These are phyloP conservation scores for Fusarium longipes DNA, from an alignment of 2,329 filamentous ascomycete species.

Conservation along the genomic window DNA sequence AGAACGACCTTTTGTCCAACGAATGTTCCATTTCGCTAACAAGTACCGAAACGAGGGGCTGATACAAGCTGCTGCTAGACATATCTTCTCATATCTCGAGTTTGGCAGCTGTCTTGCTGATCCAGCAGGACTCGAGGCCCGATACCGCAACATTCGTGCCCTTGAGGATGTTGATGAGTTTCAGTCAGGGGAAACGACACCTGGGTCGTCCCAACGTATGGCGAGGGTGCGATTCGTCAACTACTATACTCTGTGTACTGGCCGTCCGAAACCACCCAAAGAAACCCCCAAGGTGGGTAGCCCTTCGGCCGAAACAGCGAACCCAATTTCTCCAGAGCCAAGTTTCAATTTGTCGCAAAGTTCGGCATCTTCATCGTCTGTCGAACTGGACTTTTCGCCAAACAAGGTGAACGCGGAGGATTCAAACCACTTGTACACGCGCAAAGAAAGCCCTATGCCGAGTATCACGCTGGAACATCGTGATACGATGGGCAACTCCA, in stretches of 20 bases:
- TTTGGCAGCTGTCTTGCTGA: slow-evolving; percentile 86
- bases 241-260: slow-evolving; percentile 89
- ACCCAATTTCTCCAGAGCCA: neutral
- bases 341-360: neutral
- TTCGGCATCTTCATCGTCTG: neutral
- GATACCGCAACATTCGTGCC: slow-evolving; percentile 76
- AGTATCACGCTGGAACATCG: slow-evolving; percentile 39
- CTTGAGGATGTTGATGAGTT: slow-evolving; percentile 77
- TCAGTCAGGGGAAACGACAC: slow-evolving; percentile 39
- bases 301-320: slow-evolving; percentile 7
- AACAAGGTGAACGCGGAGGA: slow-evolving; percentile 3
- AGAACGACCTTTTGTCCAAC: slow-evolving; percentile 75
- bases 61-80: slow-evolving; percentile 74
- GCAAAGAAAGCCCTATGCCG: slow-evolving; percentile 21
- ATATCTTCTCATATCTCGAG: slow-evolving; percentile 83
- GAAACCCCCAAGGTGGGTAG: slow-evolving; percentile 28
- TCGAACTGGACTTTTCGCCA: slow-evolving; percentile 11
- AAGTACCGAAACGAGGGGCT: slow-evolving; percentile 81
- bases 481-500: slow-evolving; percentile 29
- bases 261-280: slow-evolving; percentile 66
- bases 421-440: neutral
- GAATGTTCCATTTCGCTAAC: slow-evolving; percentile 78
- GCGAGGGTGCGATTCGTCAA: slow-evolving; percentile 82
- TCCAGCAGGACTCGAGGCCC: slow-evolving; percentile 72
- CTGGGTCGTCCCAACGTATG: slow-evolving; percentile 42